Evolutionary conservation across 2,329 filamentous ascomycete genomes (phyloP).

Genomic region (Colletotrichum australisinense): DNA sequence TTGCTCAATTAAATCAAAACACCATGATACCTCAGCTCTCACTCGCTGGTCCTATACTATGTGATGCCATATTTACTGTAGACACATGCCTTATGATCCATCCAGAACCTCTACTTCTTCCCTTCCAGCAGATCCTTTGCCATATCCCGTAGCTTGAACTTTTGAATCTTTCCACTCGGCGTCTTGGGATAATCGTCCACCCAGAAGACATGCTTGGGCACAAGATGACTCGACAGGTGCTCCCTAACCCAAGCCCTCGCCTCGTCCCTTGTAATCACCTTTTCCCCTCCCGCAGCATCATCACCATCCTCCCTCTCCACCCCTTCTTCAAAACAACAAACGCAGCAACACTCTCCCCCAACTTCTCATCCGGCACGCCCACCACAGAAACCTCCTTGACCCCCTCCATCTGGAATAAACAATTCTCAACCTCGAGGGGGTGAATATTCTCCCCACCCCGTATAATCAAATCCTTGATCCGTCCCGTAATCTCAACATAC

Average conservation of each 20-base stretch:
- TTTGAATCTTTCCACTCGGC: conserved; percentile 96
- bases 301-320: conserved; percentile 38
- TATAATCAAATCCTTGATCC: conserved; percentile 97
- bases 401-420: conserved; percentile 76
- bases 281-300: conserved; percentile 31
- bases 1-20: not conserved
- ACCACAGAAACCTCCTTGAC: conserved; percentile 85
- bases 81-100: too few species aligned
- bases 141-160: conserved; percentile 83
- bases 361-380: conserved; percentile 82
- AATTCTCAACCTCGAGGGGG: conserved; percentile 92
- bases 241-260: conserved; percentile 79
- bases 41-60: not conserved
- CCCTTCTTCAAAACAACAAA: conserved; percentile 71
- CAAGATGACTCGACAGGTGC: conserved; percentile 79
- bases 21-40: not conserved
- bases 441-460: conserved; percentile 96
- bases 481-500: conserved; percentile 88
- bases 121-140: conserved; percentile 55
- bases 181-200: conserved; percentile 90
- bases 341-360: conserved; percentile 88
- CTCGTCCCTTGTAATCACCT: conserved; percentile 63
- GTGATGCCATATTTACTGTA: not conserved
- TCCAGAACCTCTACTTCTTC: not conserved
- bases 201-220: conserved; percentile 92